Evolutionary conservation across 805 yeast species (phyloP), one percentile per base, ranked within the genome.

Genomic region (Candida maris): DNA sequence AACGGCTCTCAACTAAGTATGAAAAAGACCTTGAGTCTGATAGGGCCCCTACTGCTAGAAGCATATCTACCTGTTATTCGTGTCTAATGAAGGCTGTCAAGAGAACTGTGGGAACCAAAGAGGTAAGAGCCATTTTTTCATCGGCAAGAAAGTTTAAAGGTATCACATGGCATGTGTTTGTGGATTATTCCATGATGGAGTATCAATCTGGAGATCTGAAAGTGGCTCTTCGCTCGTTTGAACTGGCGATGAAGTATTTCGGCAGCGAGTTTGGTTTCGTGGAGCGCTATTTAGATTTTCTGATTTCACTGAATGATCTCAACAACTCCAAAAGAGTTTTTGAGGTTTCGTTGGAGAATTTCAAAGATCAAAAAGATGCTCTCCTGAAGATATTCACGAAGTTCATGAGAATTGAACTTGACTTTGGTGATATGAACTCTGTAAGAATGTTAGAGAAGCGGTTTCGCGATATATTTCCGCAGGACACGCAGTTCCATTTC

Each of bases 101-200:
- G 51, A 69, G 96, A 44, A 41, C 56, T 20, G 56, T 56, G 20
- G 59, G 59, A 19, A 51, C 55, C 12, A 59, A 60, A 35, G 87
- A 81, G 24, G 88, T 95, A 2, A 73, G 97, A 43, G 56, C 67
- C 17, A 67, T 85, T 2, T 87, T 88, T 56, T 72, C 83, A 37
- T 73, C 70, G 46, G 82, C 84, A 6, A 75, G 95, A 49, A 77
- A 79, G 52, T 72, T 76, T 46, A 55, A 67, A n/a, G 62, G 67
- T 8, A 61, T 83, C 27, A 81, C 94, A 1, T 78, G 79, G 65
- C 86, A 86, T 48, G 73, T 91, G 15, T 91, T 74, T 59, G 79
- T 81, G 15, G 91, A 85, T 41, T 82, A 84, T 51, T 96, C 97
- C 1, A 66, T 77, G 54, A 68, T 88, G 66, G 98, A 91, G 54